phyloP scores from a whole-genome alignment of 1,284 basidiomycete species.

The Ceratobasidium sp. region DNA sequence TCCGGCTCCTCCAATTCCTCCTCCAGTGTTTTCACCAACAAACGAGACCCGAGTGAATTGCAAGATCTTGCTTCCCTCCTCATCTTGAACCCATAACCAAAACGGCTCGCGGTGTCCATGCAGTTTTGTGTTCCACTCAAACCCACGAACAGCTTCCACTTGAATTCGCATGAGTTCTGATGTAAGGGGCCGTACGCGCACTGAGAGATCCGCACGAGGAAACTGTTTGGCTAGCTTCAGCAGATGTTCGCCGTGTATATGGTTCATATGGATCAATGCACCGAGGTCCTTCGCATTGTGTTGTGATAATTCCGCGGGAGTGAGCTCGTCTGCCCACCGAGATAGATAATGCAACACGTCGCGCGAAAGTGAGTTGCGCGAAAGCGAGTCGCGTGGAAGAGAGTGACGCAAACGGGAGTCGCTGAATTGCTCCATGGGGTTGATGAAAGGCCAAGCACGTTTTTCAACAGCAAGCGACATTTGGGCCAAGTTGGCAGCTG shows the following conservation, averaged over 20 bases:
- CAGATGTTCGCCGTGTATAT: constrained; percentile 83
- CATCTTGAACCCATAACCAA: constrained; percentile 96
- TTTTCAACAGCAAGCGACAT: constrained; percentile 95
- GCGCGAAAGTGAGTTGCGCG: constrained; percentile 67
- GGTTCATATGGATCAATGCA: constrained; percentile 87
- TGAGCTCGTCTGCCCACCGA: constrained; percentile 85
- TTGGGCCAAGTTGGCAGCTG: constrained; percentile 82
- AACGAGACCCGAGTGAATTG: constrained; percentile 77
- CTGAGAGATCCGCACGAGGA: constrained; percentile 76
- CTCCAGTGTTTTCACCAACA: constrained; percentile 57
- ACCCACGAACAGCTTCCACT: constrained; percentile 72
- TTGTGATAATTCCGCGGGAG: constrained; percentile 79
- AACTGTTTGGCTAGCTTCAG: constrained; percentile 86
- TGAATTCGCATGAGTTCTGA: constrained; percentile 85
- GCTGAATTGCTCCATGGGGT: constrained; percentile 85
- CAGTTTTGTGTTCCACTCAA: constrained; percentile 85
- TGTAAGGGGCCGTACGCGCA: constrained; percentile 82
- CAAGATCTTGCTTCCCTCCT: constrained; percentile 81
- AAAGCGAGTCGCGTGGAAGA: too few species aligned
- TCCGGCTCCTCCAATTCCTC: too few species aligned
- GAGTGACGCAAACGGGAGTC: too few species aligned
- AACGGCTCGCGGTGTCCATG: constrained; percentile 89
- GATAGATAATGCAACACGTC: constrained; percentile 85
- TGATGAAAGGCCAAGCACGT: constrained; percentile 95
- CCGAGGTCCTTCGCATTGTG: constrained; percentile 83